A percentile compares a stretch with the other conserved stretches of the same genome.
Conservation (phyloP, 2,329 filamentous ascomycete genomes). For the Cladosporium sp. region DNA sequence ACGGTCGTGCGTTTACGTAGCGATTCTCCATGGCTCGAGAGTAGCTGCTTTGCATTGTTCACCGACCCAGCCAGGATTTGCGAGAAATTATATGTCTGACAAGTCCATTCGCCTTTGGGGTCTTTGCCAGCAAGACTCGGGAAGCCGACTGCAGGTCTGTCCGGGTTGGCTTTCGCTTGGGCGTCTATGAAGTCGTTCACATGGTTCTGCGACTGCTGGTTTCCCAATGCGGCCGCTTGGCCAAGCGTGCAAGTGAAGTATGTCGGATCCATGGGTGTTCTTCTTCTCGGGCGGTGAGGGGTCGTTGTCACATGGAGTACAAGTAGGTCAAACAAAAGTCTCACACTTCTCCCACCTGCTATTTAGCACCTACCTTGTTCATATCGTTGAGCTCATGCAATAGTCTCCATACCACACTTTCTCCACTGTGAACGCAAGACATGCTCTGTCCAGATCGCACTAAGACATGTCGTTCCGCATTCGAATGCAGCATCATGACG, state of each 20-base stretch:
- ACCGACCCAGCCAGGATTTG: constrained; percentile 34
- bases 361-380: neutral
- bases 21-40: constrained; percentile 17
- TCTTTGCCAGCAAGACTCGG: constrained; percentile 29
- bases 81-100: constrained; percentile 30
- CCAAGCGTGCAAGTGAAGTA: constrained; percentile 62
- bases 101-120: constrained; percentile 13
- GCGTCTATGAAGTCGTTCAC: constrained; percentile 49
- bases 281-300: neutral
- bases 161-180: constrained; percentile 39
- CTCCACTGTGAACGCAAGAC: constrained; percentile 5
- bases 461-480: neutral
- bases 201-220: constrained; percentile 38
- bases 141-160: constrained; percentile 50
- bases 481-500: constrained; percentile 10
- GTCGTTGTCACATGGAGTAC: too few relatives aligned
- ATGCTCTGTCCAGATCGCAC: constrained; percentile 5
- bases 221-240: constrained; percentile 44
- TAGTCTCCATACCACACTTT: neutral
- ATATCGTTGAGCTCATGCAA: constrained; percentile 10
- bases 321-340: neutral
- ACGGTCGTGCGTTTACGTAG: constrained; percentile 33
- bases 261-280: constrained; percentile 30
- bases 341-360: neutral
- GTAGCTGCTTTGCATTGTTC: constrained; percentile 33